phyloP scores from a whole-genome alignment of 164 flowering plant genomes.

The Platanus orientalis region DNA sequence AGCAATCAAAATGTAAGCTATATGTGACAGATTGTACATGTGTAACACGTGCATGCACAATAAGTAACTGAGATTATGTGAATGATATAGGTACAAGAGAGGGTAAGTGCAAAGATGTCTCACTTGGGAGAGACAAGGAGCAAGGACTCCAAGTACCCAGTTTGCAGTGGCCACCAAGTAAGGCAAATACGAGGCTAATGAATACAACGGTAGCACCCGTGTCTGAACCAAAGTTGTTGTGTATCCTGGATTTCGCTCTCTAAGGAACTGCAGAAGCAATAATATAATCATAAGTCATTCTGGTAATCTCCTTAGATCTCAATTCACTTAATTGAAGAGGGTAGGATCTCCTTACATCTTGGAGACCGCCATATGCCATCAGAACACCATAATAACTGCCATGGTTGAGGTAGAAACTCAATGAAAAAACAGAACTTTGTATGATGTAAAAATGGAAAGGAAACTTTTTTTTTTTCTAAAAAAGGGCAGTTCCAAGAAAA shows the following conservation, averaged over 20 bases:
- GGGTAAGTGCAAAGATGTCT: conserved; percentile 20
- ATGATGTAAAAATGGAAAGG: background rate
- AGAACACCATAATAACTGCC: conserved; percentile 79
- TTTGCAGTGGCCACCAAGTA: conserved; percentile 75
- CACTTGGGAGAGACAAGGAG: conserved; percentile 68
- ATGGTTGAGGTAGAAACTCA: conserved; percentile 7
- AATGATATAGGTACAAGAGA: background rate
- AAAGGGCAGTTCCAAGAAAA: too few relatives aligned
- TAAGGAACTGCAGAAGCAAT: conserved; percentile 46
- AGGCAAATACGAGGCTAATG: conserved; percentile 29
- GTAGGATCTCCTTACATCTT: conserved; percentile 50
- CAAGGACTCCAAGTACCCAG: conserved; percentile 86
- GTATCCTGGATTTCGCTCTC: conserved; percentile 48
- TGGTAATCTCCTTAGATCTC: conserved; percentile 1
- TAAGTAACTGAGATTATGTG: background rate
- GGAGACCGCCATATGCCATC: conserved; percentile 76
- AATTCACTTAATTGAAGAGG: conserved; percentile 9
- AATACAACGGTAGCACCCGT: conserved; percentile 63
- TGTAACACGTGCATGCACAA: background rate
- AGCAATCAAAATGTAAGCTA: background rate
- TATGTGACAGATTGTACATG: background rate
- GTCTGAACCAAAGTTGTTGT: conserved; percentile 38
- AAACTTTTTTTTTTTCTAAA: too few relatives aligned
- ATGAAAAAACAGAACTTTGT: conserved; percentile 1
- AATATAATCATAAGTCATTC: background rate